Conservation (phyloP, 805 yeast genomes). For the Wickerhamiella slavikovae region DNA sequence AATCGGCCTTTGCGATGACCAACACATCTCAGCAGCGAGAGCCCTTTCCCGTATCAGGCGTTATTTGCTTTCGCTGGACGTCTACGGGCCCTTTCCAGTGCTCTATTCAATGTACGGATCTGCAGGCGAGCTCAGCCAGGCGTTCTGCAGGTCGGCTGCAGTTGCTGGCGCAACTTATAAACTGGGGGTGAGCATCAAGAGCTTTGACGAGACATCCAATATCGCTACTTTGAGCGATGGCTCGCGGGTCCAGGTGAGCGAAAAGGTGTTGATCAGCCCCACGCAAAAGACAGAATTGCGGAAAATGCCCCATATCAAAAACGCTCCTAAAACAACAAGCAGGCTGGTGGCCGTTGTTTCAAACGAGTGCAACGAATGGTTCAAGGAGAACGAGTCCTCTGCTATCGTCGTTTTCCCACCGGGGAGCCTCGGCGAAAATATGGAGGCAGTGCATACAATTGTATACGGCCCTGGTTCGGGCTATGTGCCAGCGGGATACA, state of each 20-base stretch:
- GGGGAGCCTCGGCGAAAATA: constrained; percentile 43
- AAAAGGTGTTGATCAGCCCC: constrained; percentile 60
- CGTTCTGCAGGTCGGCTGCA: constrained; percentile 93
- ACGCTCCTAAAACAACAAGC: constrained; percentile 29
- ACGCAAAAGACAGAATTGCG: constrained; percentile 11
- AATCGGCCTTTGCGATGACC: constrained; percentile 54
- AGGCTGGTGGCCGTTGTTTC: constrained; percentile 68
- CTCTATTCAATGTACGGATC: constrained; percentile 86
- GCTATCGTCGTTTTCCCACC: constrained; percentile 90
- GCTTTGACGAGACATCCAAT: constrained; percentile 45
- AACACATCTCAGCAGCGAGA: constrained; percentile 41
- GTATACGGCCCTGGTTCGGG: constrained; percentile 80
- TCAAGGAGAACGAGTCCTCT: constrained; percentile 61
- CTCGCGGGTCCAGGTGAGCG: constrained; percentile 49
- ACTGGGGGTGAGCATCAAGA: constrained; percentile 42
- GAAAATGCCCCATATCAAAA: constrained; percentile 5
- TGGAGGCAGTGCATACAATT: constrained; percentile 61
- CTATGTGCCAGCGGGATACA: constrained; percentile 67
- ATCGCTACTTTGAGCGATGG: constrained; percentile 48
- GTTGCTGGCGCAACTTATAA: constrained; percentile 94
- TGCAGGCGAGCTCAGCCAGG: constrained; percentile 89
- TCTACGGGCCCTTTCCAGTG: constrained; percentile 88
- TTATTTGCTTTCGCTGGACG: constrained; percentile 66
- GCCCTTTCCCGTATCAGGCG: constrained; percentile 70
- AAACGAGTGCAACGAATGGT: constrained; percentile 83